A percentile compares a stretch with the other conserved stretches of the same genome.
These are phyloP conservation scores for Starmera quercuum DNA, from an alignment of 805 yeast species.

Conservation along the genomic window DNA sequence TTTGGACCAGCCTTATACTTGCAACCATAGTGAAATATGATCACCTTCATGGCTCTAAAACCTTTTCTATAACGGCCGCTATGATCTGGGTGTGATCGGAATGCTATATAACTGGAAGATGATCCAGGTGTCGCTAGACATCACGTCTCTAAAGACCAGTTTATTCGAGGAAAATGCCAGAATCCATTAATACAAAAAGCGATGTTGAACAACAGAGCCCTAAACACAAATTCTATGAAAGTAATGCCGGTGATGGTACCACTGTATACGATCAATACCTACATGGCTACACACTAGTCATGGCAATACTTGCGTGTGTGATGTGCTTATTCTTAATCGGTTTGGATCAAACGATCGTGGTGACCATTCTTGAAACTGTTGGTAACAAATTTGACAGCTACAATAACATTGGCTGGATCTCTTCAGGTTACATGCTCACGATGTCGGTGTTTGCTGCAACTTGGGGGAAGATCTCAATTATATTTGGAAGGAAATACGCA, in stretches of 20 bases:
- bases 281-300: constrained; percentile 6
- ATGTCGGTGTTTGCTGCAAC: constrained; percentile 44
- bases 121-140: no score
- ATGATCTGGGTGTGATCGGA: no score
- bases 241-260: constrained; percentile 19
- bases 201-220: not conserved
- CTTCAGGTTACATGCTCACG: constrained; percentile 47
- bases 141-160: no score
- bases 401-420: constrained; percentile 50
- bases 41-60: no score
- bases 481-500: constrained; percentile 48
- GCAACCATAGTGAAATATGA: no score
- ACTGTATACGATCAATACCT: constrained; percentile 12
- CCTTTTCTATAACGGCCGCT: no score
- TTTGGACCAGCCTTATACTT: no score
- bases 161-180: not conserved
- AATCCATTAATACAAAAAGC: not conserved
- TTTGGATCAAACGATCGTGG: constrained; percentile 52
- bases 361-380: constrained; percentile 41
- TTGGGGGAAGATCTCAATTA: constrained; percentile 52
- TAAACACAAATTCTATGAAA: constrained; percentile 9
- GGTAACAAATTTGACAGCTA: constrained; percentile 42
- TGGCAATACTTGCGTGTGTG: constrained; percentile 13
- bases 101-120: no score
- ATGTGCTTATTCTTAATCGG: constrained; percentile 30